Percentiles rank a stretch among this genome's conserved stretches.
Conservation (phyloP, 352 stramenopile genomes). For the Globisporangium cederbergense region DNA sequence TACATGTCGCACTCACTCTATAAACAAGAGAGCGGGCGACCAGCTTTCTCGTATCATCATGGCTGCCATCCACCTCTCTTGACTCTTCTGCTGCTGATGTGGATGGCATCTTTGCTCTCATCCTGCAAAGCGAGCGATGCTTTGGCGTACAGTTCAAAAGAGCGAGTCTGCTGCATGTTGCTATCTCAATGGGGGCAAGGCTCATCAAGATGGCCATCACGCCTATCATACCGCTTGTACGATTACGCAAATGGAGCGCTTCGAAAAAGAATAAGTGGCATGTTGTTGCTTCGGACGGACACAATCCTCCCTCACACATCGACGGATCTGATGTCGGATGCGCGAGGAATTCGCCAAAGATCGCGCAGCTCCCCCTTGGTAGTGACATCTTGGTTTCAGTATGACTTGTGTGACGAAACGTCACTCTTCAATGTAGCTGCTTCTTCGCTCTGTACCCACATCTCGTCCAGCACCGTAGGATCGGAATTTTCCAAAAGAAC, state of each 20-base stretch:
- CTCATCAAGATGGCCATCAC: no score
- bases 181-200: no score
- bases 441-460: slow-evolving; percentile 4
- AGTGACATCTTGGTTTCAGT: slow-evolving; percentile 4
- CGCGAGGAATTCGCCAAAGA: not conserved
- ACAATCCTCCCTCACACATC: not conserved
- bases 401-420: not conserved
- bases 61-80: no score
- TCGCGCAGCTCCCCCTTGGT: not conserved
- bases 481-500: slow-evolving; percentile 9
- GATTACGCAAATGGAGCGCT: no score
- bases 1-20: not conserved
- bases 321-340: not conserved
- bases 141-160: no score
- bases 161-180: no score
- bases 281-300: not conserved
- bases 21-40: not conserved
- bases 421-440: not conserved
- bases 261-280: no score
- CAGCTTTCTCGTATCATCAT: not conserved
- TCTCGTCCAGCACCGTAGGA: not conserved
- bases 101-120: no score
- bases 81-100: no score
- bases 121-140: no score
- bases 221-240: no score